A percentile compares a stretch with the other conserved stretches of the same genome.
These are phyloP conservation scores for Arthroderma sp. DNA, from an alignment of 2,329 filamentous ascomycete species.

Conservation along the genomic window DNA sequence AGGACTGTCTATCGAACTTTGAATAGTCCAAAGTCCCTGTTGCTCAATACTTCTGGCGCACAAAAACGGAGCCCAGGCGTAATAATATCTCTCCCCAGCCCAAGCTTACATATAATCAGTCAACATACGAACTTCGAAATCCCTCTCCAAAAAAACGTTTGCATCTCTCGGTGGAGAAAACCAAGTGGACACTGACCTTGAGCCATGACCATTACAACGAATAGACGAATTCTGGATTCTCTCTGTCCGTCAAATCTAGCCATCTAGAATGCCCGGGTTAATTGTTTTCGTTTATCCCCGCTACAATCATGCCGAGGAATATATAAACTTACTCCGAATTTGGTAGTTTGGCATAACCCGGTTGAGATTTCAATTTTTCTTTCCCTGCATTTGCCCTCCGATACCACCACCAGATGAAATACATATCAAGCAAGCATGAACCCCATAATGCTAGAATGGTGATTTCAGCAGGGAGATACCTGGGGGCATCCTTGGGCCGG, in stretches of 20 bases:
- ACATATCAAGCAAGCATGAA: conserved; percentile 36
- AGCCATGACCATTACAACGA: conserved; percentile 27
- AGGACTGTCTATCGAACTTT: no score
- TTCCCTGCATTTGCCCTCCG: conserved; percentile 47
- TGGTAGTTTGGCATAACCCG: conserved; percentile 47
- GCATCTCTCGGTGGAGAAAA: no score
- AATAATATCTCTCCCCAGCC: no score
- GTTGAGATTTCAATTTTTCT: conserved; percentile 36
- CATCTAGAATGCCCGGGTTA: conserved; percentile 21
- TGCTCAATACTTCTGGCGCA: no score
- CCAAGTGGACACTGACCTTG: no score
- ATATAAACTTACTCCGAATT: conserved; percentile 47
- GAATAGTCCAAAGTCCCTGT: no score
- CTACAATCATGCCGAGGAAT: neutral
- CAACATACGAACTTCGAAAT: no score
- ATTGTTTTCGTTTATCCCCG: neutral
- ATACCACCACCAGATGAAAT: conserved; percentile 53
- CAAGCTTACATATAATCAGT: no score
- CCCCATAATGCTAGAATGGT: conserved; percentile 17
- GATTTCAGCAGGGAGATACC: conserved; percentile 23
- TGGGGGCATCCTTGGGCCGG: conserved; percentile 38
- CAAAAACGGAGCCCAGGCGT: no score
- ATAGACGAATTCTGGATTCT: conserved; percentile 54
- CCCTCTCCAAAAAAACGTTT: no score
- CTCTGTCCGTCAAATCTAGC: conserved; percentile 51